Evolutionary conservation across 257 asterid species (phyloP).

Genomic region (Marsdenia floribunda): DNA sequence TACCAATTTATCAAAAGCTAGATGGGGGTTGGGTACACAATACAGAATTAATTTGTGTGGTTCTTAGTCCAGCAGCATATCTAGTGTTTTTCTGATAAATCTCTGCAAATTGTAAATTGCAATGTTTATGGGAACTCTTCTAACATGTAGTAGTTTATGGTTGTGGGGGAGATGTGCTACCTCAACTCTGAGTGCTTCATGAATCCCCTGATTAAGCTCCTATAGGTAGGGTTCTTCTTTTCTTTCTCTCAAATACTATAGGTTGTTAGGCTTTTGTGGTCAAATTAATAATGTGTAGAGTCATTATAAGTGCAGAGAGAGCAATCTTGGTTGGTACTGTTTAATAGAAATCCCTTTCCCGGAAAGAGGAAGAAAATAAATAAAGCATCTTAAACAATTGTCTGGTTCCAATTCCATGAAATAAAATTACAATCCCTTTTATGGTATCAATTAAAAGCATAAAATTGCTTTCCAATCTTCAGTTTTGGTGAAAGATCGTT

Average conservation of each 20-base stretch:
- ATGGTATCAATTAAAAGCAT: not conserved
- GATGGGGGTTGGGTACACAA: not conserved
- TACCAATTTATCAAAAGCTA: constrained; percentile 62
- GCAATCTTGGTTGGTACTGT: too few species aligned
- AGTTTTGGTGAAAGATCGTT: constrained; percentile 52
- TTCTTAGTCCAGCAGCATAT: constrained; percentile 3
- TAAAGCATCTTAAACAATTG: not conserved
- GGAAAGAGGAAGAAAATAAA: not conserved
- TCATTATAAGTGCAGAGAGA: not conserved
- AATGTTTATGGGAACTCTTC: not conserved
- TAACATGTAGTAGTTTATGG: not conserved
- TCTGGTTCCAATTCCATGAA: not conserved
- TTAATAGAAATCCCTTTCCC: too few species aligned
- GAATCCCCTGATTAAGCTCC: not conserved
- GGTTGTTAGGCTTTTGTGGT: not conserved
- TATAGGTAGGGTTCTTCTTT: not conserved
- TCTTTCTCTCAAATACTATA: too few species aligned
- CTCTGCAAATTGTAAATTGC: constrained; percentile 5
- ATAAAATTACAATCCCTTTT: not conserved
- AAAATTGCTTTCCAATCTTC: constrained; percentile 9
- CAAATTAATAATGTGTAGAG: not conserved
- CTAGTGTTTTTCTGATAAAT: not conserved
- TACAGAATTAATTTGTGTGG: constrained; percentile 2
- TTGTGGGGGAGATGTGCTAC: not conserved
- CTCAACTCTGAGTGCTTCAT: not conserved